Base-by-base conservation (phyloP, 2,329 filamentous ascomycete species). In the Exophiala aquamarina region DNA sequence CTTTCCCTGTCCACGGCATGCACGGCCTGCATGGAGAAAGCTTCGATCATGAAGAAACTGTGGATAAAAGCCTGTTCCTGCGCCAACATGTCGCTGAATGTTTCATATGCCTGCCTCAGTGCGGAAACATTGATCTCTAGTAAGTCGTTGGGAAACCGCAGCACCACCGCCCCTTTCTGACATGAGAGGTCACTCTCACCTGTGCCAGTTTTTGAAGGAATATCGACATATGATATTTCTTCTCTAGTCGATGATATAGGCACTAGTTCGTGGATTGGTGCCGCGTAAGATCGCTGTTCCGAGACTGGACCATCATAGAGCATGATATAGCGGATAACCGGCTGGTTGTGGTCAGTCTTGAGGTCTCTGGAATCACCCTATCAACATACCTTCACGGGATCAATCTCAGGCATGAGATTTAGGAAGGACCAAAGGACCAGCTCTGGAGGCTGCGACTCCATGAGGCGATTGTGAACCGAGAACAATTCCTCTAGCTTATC, bases 31-130 rank as follows among this genome's bases (percentile, higher is more conserved):
- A 59, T 62, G 1, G 76, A 70, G 61, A 81, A 82, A 3, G 74
- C 74, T 57, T 82, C 78, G 44, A 81, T 76, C 70, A 81, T 73
- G 63, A 80, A 75, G 35, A 79, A 63, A 1, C 70, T 71, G 53
- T 65, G 56, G 40, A 65, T 66, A 29, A 69, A 65, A 0, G 56
- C 55, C 0, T 68, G 64, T 11, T 55, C 55, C 3, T 59, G 54
- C 1, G 60, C 57, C n/a, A 67, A 59, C 1, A 61, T 60, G 1
- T 64, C 50, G 0, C 65, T 61, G 50, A 68, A 74, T 6, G 68
- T 42, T 3, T 69, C 62, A 41, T 68, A 74, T 2, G 65, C 66
- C 18, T 60, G 55, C 38, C 60, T 61, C 45, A 69, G 65, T 1
- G 70, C 66, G 0, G 61, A 44, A 17, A 64, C 36, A 28, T 74